Base-by-base conservation (phyloP, 192 early-diverging fungal genomes). In the Backusella mclennaniae region DNA sequence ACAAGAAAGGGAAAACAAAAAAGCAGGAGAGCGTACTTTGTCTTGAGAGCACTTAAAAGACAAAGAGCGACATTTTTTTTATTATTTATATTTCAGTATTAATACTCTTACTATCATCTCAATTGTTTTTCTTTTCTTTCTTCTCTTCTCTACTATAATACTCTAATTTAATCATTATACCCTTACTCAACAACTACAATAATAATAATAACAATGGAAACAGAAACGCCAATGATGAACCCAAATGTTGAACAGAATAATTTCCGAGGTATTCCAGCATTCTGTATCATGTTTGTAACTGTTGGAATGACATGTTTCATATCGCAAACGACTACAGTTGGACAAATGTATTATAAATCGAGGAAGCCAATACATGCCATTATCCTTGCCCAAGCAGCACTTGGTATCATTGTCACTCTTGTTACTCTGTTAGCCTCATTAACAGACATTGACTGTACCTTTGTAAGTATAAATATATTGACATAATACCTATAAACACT, bases 231-330 rank as follows among this genome's bases (percentile, higher is more conserved):
- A 39, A 49, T 0, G 19, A 49, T n/a, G 17, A 5, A 19, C 5
- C 6, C 15, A 44, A 11, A 41, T 41, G 1, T 3, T 44, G 42
- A 14, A 14, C 2, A 11, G 5, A 5, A 53, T 59, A 11, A 29
- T 7, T 2, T 63, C 3, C 7, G 11, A 63, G 56, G 56, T 29
- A 14, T 11, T 4, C 56, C 56, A 12, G n/a, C 69, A 0, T 78
- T 82, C 46, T 82, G 76, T n/a, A 74, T 82, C 26, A 77, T 82
- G 69, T 70, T 82, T 33, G 80, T 82, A 7, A 78, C 69, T 21
- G 46, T 82, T 11, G 76, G 80, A 6, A 44, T 77, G 73, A 3
- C 59, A 26, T 82, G 76, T 39, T 82, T 82, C 72, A 38, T 82
- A 38, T 82, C 73, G 73, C 80, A 82, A 33, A 68, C 69, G 2